phyloP scores from a whole-genome alignment of 345 rosid species.

The Lagerstroemia speciosa region DNA sequence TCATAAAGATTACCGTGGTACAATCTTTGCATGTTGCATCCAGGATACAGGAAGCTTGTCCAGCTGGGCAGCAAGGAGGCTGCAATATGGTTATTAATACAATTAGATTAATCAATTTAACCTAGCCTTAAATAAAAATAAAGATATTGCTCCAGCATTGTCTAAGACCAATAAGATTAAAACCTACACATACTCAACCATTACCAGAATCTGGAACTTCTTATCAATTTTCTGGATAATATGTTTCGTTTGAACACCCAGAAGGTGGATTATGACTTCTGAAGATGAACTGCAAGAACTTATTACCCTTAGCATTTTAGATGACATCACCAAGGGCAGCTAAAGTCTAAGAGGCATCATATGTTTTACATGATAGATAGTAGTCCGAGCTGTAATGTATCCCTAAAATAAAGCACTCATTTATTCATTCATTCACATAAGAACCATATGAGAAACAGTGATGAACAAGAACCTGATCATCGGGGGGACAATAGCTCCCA shows the following conservation, averaged over 20 bases:
- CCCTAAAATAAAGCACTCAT: neutral
- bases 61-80: slow-evolving; percentile 85
- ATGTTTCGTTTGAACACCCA: neutral
- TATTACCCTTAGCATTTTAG: no score
- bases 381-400: neutral
- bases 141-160: neutral
- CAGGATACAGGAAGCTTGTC: slow-evolving; percentile 44
- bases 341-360: neutral
- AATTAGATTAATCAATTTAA: neutral
- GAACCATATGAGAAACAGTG: neutral
- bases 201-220: neutral
- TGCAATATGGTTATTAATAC: slow-evolving; percentile 20
- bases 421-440: neutral
- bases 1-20: slow-evolving; percentile 61
- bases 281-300: no score
- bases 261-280: neutral
- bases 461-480: slow-evolving; percentile 67
- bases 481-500: slow-evolving; percentile 89
- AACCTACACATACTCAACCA: neutral
- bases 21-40: slow-evolving; percentile 87
- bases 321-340: neutral
- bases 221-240: neutral
- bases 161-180: neutral
- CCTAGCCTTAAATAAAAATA: neutral
- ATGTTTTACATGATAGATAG: neutral